phyloP scores from a whole-genome alignment of 495 filamentous ascomycete species.

The Parmelia sp. region DNA sequence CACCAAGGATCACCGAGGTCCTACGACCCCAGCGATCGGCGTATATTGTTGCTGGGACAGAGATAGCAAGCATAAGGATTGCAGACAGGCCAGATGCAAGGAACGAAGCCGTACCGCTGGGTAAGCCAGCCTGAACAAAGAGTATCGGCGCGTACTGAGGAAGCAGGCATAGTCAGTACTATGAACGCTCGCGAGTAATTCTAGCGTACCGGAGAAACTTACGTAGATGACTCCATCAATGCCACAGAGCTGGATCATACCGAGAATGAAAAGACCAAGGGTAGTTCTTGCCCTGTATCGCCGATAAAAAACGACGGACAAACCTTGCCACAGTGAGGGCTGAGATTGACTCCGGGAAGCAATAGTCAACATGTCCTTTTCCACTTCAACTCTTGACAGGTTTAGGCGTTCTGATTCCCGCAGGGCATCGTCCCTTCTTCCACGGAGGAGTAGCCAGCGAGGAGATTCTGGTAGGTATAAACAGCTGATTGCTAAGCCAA shows the following conservation, averaged over 20 bases:
- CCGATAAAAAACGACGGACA: constrained; percentile 27
- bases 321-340: background rate
- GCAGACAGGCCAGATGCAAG: constrained; percentile 50
- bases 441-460: constrained; percentile 43
- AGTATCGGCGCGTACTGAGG: constrained; percentile 46
- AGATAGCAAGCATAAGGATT: constrained; percentile 47
- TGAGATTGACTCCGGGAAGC: background rate
- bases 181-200: background rate
- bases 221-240: constrained; percentile 50
- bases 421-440: constrained; percentile 34
- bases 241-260: constrained; percentile 43
- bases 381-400: constrained; percentile 44
- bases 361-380: constrained; percentile 34
- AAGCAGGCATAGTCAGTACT: constrained; percentile 1
- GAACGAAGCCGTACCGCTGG: constrained; percentile 43
- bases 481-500: constrained; percentile 35
- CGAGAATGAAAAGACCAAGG: constrained; percentile 42
- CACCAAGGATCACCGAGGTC: constrained; percentile 50
- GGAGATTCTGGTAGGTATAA: constrained; percentile 42
- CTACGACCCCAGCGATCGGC: constrained; percentile 61
- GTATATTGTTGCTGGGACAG: constrained; percentile 50
- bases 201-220: constrained; percentile 23
- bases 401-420: constrained; percentile 42
- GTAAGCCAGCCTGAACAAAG: constrained; percentile 47
- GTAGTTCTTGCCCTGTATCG: constrained; percentile 34